These are phyloP conservation scores for Fusarium euwallaceae DNA, from an alignment of 2,329 filamentous ascomycete genomes.

Conservation along the genomic window DNA sequence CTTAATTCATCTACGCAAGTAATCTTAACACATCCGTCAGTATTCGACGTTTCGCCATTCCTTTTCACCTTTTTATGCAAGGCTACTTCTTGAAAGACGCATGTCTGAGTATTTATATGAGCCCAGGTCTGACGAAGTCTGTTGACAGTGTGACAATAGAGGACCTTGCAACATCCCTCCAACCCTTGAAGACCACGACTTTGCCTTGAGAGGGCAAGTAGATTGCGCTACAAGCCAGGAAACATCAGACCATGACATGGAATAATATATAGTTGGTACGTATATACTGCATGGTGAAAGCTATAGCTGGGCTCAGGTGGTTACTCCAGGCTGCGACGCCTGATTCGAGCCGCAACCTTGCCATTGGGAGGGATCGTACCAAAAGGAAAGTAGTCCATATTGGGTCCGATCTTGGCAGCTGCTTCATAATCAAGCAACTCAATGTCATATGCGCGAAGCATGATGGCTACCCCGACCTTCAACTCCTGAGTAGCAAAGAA, in stretches of 20 bases:
- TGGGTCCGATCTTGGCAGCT: constrained; percentile 20
- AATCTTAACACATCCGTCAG: neutral
- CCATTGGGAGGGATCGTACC: constrained; percentile 41
- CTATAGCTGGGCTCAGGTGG: neutral
- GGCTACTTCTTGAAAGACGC: too few relatives aligned
- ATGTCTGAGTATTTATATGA: too few relatives aligned
- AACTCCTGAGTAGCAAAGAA: constrained; percentile 54
- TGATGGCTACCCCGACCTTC: constrained; percentile 47
- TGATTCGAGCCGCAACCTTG: constrained; percentile 24
- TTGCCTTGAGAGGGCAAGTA: neutral
- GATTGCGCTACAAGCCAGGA: neutral
- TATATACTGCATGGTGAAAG: neutral
- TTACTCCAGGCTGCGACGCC: constrained; percentile 15
- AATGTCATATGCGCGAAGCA: constrained; percentile 50
- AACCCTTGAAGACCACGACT: neutral
- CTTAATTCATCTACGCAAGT: too few relatives aligned
- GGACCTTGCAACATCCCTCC: neutral
- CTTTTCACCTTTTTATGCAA: neutral
- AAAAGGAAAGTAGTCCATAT: constrained; percentile 43
- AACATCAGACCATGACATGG: neutral
- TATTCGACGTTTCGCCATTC: neutral
- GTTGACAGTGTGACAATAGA: neutral
- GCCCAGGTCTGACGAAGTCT: too few relatives aligned
- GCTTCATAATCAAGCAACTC: constrained; percentile 38
- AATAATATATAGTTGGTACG: neutral